Percentiles rank a stretch among this genome's conserved stretches.
These are phyloP conservation scores for Beauveria australis DNA, from an alignment of 2,329 filamentous ascomycete genomes.

Conservation along the genomic window DNA sequence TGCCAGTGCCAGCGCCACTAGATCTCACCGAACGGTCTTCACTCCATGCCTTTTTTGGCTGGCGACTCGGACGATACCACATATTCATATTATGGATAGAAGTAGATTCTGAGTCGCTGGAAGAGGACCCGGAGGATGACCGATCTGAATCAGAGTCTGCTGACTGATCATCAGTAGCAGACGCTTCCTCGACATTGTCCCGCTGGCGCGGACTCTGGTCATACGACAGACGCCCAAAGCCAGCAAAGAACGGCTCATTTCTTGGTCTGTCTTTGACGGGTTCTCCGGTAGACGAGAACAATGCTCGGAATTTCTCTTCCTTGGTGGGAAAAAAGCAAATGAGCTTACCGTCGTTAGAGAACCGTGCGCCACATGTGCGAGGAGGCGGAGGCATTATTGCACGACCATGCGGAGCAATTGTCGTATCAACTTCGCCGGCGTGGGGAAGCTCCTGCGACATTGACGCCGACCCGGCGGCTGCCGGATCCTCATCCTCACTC, in stretches of 20 bases:
- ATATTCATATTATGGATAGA: conserved; percentile 51
- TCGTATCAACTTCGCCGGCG: conserved; percentile 45
- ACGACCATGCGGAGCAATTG: conserved; percentile 43
- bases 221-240: conserved; percentile 46
- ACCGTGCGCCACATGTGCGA: conserved; percentile 51
- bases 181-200: conserved; percentile 40
- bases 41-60: conserved; percentile 47
- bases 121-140: conserved; percentile 42
- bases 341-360: conserved; percentile 53
- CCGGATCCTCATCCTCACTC: conserved; percentile 60
- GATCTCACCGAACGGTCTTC: conserved; percentile 50
- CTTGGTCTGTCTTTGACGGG: conserved; percentile 39
- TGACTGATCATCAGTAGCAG: conserved; percentile 42
- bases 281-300: conserved; percentile 40
- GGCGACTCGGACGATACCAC: conserved; percentile 46
- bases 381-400: conserved; percentile 48
- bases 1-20: conserved; percentile 52
- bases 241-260: conserved; percentile 48
- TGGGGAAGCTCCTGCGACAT: conserved; percentile 55
- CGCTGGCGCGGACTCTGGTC: conserved; percentile 41
- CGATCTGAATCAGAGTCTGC: conserved; percentile 36
- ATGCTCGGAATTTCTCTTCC: conserved; percentile 47
- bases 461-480: conserved; percentile 43
- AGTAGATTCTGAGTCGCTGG: conserved; percentile 54
- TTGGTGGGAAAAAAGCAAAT: conserved; percentile 64